A percentile compares a stretch with the other conserved stretches of the same genome.
Evolutionary conservation across 139 green algal genomes (phyloP).

Genomic region (Chlorella sp.): DNA sequence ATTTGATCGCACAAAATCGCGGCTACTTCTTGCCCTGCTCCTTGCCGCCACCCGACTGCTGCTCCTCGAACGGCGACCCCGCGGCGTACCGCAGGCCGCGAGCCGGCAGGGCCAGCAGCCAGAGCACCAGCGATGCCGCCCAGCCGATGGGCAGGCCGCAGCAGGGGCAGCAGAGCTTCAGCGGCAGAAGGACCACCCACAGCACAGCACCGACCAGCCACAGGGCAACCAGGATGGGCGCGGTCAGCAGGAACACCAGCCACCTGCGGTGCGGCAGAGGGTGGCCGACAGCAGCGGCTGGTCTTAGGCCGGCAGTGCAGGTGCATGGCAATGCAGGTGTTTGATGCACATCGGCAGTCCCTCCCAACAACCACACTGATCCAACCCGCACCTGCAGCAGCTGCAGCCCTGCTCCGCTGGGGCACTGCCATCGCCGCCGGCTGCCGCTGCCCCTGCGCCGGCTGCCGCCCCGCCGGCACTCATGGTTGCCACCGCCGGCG

Average conservation of each 20-base stretch:
- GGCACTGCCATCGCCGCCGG: too few species aligned
- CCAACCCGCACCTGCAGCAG: neutral
- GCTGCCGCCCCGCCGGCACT: too few species aligned
- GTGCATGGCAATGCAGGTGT: too few species aligned
- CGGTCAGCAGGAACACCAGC: slow-evolving; percentile 45
- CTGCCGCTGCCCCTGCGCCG: neutral
- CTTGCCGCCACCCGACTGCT: neutral
- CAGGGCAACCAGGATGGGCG: slow-evolving; percentile 43
- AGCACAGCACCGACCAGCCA: slow-evolving; percentile 53
- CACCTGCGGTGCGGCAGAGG: neutral
- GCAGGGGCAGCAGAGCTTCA: slow-evolving; percentile 61
- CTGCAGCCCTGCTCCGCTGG: neutral
- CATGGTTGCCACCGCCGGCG: neutral
- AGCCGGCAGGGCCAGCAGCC: slow-evolving; percentile 48
- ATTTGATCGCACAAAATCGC: too few species aligned
- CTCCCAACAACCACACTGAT: too few species aligned
- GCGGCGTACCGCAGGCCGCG: slow-evolving; percentile 48
- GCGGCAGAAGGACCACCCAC: slow-evolving; percentile 56
- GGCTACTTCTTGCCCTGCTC: neutral
- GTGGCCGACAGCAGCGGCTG: slow-evolving; percentile 36
- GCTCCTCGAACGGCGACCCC: slow-evolving; percentile 11
- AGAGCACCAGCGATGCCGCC: slow-evolving; percentile 42
- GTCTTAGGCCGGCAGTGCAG: too few species aligned
- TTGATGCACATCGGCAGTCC: too few species aligned
- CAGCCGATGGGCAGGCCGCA: slow-evolving; percentile 40